Base-by-base conservation (phyloP, 768 basidiomycete species). In the Suillus fuscotomentosus region DNA sequence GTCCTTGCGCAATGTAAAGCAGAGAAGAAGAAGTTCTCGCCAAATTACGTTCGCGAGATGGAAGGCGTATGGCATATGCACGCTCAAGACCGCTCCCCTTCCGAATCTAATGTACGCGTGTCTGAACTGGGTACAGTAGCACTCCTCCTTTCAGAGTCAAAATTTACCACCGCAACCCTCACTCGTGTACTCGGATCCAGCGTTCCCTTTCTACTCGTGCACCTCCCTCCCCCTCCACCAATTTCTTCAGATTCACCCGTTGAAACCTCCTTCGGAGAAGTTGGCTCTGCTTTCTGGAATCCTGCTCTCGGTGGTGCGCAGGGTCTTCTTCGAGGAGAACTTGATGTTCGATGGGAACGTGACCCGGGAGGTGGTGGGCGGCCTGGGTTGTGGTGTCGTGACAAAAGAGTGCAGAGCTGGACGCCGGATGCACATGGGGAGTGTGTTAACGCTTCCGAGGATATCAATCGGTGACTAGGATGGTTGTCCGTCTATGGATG, bases 1-100 rank as follows among this genome's bases (percentile, higher is more conserved):
- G 83, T 97, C 11, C 74, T 97, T 24, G 94, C 84, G 0, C 95
- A 97, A 71, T 97, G 95, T 80, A 97, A 97, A 80, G 94, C 94
- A 0, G 92, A 95, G 71, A 89, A 87, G 79, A 89, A 87, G 76
- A 91, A 90, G 72, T 75, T 88, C 43, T 84, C 91, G 3, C 94
- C 95, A 3, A 87, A 87, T 31, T 89, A 89, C 69, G 84, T 97
- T 0, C 86, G 95, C 39, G 95, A 97, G 73, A 82, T 96, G 78
- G 95, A 97, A 72, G 95, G 95, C n/a, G 95, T 95, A 14, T 76
- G 90, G 61, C 82, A 86, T 69, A 72, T 79, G 63, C 69, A 65
- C 1, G 22, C 67, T 41, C 64, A 34, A 55, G 36, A 48, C 14
- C 56, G 2, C 14, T 39, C 61, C 8, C 48, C 7, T 15, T 27